Conservation (phyloP, 2,329 filamentous ascomycete genomes). For the Alternaria burnsii region DNA sequence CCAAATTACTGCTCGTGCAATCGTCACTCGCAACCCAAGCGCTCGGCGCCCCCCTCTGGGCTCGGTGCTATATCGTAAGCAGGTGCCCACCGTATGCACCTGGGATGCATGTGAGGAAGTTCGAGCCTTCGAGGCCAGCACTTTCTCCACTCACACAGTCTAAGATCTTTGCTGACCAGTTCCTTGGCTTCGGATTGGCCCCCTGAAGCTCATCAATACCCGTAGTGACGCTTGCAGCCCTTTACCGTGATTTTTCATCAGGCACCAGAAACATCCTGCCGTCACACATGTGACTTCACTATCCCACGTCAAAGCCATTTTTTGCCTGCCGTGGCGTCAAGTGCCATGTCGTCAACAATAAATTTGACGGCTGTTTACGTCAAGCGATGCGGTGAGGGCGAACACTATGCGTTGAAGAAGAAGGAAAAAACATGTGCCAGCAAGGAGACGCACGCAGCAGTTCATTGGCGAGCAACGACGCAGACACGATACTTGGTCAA, state of each 20-base stretch:
- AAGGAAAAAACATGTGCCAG: slow-evolving; percentile 1
- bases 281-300: slow-evolving; percentile 12
- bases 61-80: slow-evolving; percentile 31
- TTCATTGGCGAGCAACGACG: slow-evolving; percentile 4
- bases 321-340: slow-evolving; percentile 15
- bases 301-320: slow-evolving; percentile 1
- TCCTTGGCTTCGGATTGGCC: slow-evolving; percentile 14
- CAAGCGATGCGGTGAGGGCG: slow-evolving; percentile 13
- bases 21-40: slow-evolving; percentile 33
- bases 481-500: neutral
- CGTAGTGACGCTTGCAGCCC: slow-evolving; percentile 10
- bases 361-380: neutral
- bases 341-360: slow-evolving; percentile 1
- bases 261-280: slow-evolving; percentile 9
- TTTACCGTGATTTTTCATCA: slow-evolving; percentile 9
- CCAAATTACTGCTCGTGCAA: slow-evolving; percentile 24
- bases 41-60: slow-evolving; percentile 27
- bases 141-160: slow-evolving; percentile 25
- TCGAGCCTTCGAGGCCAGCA: slow-evolving; percentile 24
- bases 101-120: slow-evolving; percentile 21
- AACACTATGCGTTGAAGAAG: slow-evolving; percentile 1
- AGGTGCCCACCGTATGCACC: slow-evolving; percentile 19
- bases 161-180: slow-evolving; percentile 13
- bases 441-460: neutral
- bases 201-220: neutral